Evolutionary conservation across 768 basidiomycete genomes (phyloP), one percentile per base, ranked within the genome.

Genomic region (Lepiota subincarnata): DNA sequence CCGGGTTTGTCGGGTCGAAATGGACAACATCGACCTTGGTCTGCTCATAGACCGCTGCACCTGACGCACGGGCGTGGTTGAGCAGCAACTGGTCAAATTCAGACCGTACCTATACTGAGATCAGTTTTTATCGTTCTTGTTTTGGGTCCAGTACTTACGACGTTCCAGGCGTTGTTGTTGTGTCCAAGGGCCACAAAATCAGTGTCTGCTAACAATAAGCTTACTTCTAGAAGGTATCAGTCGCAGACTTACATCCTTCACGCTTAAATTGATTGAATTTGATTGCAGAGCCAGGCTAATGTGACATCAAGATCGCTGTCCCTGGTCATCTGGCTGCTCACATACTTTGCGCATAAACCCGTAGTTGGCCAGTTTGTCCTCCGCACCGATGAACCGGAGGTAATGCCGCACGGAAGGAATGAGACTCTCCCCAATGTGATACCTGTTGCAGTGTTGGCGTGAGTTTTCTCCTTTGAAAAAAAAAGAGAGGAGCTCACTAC

Each of bases 231-330:
- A 31, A 35, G 56, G 14, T 20, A 22, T n/a, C 28, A 49, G 56
- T 22, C 36, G 12, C 56, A 28, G 4, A 70, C 80, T 62, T 60
- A 81, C 82, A 83, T 46, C 81, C 82, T 72, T 83, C 82, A n/a
- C 77, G 76, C 64, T 83, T 83, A 61, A 68, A 79, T 59, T 82
- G 80, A 59, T 82, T 82, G 61, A 83, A 80, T 64, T 83, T 83
- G 57, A 83, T 78, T 20, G 80, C 80, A 56, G 82, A 79, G 31
- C 82, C 83, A 43, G 80, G 81, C 81, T 83, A 57, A 19, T 38
- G 47, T 20, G 12, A 16, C 16, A 38, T 54, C 26, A 31, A n/a
- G 41, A 16, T 47, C 16, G 13, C 35, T 48, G 26, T 56, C 50
- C 28, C 50, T 37, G 13, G 46, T 10, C 2, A 36, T 3, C 41